Evolutionary conservation across 257 asterid species (phyloP).

Genomic region (Solanum tarijense): DNA sequence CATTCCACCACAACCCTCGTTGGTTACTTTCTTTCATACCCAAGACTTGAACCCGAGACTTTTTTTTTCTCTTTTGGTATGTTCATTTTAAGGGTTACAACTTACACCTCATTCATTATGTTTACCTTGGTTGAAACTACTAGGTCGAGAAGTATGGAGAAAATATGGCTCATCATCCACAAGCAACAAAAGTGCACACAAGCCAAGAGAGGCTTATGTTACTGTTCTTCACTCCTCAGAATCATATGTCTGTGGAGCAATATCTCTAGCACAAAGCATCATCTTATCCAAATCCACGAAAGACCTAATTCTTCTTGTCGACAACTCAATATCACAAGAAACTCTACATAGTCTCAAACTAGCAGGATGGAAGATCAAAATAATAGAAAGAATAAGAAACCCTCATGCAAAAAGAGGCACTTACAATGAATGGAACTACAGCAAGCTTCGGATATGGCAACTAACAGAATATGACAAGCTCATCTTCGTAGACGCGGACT

Average conservation of each 20-base stretch:
- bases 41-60: not conserved
- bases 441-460: slow-evolving; percentile 78
- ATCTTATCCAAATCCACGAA: slow-evolving; percentile 18
- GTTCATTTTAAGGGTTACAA: not conserved
- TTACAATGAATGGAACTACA: slow-evolving; percentile 82
- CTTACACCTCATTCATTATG: not conserved
- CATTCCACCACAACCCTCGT: not conserved
- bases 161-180: not conserved
- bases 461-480: slow-evolving; percentile 54
- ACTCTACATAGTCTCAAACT: slow-evolving; percentile 9
- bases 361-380: slow-evolving; percentile 34
- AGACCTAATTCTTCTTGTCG: slow-evolving; percentile 30
- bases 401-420: slow-evolving; percentile 25
- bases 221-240: slow-evolving; percentile 35
- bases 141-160: slow-evolving; percentile 12
- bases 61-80: not conserved
- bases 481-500: slow-evolving; percentile 56
- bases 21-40: not conserved
- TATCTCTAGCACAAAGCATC: slow-evolving; percentile 32
- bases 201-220: slow-evolving; percentile 29
- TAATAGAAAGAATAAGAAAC: slow-evolving; percentile 20
- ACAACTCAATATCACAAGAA: slow-evolving; percentile 15
- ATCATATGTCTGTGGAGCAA: slow-evolving; percentile 35
- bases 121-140: not conserved
- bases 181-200: not conserved